A percentile compares a stretch with the other conserved stretches of the same genome.
Evolutionary conservation across 108 stramenopile species (phyloP).

Genomic region (Chaetoceros muelleri): DNA sequence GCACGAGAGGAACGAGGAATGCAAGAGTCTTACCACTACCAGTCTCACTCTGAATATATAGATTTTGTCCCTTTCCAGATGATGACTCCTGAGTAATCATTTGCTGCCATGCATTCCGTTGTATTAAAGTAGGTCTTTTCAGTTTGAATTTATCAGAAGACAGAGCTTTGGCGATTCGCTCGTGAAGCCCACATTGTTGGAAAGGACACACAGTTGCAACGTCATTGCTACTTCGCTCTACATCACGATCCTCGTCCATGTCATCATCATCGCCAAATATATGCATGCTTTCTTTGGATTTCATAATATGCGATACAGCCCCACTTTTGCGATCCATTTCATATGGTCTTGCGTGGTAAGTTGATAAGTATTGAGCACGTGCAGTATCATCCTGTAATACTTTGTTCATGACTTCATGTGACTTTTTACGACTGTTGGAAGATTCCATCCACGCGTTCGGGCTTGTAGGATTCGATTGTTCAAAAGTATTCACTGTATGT

Average conservation of each 20-base stretch:
- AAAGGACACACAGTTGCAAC: conserved; percentile 18
- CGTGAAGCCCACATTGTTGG: conserved; percentile 29
- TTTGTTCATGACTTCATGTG: conserved; percentile 2
- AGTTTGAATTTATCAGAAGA: conserved; percentile 29
- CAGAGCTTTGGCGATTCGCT: conserved; percentile 31
- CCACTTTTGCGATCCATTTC: conserved; percentile 66
- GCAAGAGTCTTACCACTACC: conserved; percentile 87
- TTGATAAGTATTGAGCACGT: conserved; percentile 56
- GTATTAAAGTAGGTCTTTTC: conserved; percentile 58
- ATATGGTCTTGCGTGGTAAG: conserved; percentile 77
- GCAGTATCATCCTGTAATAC: conserved; percentile 30
- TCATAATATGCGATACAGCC: conserved; percentile 21
- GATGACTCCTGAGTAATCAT: conserved; percentile 8
- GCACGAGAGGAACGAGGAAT: conserved; percentile 71
- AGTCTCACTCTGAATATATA: conserved; percentile 86
- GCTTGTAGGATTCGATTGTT: not conserved
- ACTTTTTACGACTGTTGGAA: conserved; percentile 1
- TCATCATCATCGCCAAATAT: conserved; percentile 15
- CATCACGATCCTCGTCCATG: not conserved
- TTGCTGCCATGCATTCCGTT: conserved; percentile 28
- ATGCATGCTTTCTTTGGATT: conserved; percentile 21
- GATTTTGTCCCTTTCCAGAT: conserved; percentile 26
- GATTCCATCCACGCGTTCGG: not conserved
- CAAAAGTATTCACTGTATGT: not conserved
- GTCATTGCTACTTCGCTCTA: not conserved